Evolutionary conservation across 108 stramenopile species (phyloP), one percentile per base, ranked within the genome.

Genomic region (Skeletonema tropicum): DNA sequence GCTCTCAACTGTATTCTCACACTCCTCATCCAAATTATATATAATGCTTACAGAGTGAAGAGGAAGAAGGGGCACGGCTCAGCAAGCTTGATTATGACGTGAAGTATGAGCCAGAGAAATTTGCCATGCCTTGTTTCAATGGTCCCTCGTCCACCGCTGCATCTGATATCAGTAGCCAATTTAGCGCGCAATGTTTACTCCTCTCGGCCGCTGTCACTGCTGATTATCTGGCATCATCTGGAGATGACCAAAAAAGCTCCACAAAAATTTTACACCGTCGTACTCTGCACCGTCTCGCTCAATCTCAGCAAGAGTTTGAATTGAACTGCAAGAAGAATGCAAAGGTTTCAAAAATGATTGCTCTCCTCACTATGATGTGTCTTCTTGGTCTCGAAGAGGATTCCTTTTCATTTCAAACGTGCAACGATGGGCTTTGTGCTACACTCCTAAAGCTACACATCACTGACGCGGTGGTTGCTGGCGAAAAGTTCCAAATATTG

Each of bases 351-450:
- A 72, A 74, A 65, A 66, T 83, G 70, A 66, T 81, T 12, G 63
- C 63, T 9, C 36, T 72, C 30, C 59, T 81, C 3, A 61, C 70
- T 6, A 66, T 85, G 39, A 67, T 81, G 52, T 75, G 77, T 45
- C 38, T 82, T 23, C 10, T 85, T 21, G 85, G 78, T 52, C 33
- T 79, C 21, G 81, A 72, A 21, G 73, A 85, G 19, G 82, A 85
- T 48, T 60, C 69, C 0, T 36, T 83, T 41, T 66, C 70, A 15
- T 46, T 49, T 32, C 49, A 64, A 25, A 46, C 45, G 21, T 52
- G 65, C 52, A 38, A 60, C 25, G 49, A 73, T 73, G 65, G 67
- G n/a, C 71, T 67, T 13, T 48, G 21, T 23, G 32, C 26, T 25
- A 57, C 57, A 13, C 59, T 83, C 21, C 17, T 70, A 30, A 36